These are phyloP conservation scores for Butyriboletus appendiculatus DNA, from an alignment of 1,284 basidiomycete species.

Conservation along the genomic window DNA sequence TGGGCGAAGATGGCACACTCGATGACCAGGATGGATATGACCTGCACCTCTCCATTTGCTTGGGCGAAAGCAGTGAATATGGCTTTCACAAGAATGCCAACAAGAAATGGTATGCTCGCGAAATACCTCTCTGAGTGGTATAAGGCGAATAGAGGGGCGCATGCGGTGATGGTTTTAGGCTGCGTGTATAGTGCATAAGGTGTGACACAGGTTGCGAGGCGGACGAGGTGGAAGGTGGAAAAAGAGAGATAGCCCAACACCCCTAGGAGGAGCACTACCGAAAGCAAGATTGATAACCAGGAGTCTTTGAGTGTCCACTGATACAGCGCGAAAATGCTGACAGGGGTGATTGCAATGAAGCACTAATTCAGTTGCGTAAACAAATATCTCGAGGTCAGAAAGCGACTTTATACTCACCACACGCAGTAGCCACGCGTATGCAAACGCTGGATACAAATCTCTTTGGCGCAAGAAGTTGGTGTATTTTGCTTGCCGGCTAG, in stretches of 20 bases:
- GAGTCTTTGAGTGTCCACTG: slow-evolving; percentile 91
- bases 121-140: slow-evolving; percentile 58
- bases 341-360: slow-evolving; percentile 64
- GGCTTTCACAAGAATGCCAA: slow-evolving; percentile 63
- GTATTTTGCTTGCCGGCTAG: slow-evolving; percentile 30
- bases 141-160: slow-evolving; percentile 55
- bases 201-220: slow-evolving; percentile 42
- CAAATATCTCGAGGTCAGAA: slow-evolving; percentile 1
- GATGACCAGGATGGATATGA: slow-evolving; percentile 68
- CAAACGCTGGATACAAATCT: slow-evolving; percentile 48
- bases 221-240: slow-evolving; percentile 47
- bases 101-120: slow-evolving; percentile 56
- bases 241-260: slow-evolving; percentile 49
- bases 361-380: slow-evolving; percentile 42
- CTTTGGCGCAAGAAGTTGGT: slow-evolving; percentile 34
- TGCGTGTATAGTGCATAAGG: slow-evolving; percentile 41
- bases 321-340: slow-evolving; percentile 78
- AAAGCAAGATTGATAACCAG: slow-evolving; percentile 72
- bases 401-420: slow-evolving; percentile 43
- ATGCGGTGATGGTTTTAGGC: slow-evolving; percentile 37
- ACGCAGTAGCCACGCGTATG: slow-evolving; percentile 60
- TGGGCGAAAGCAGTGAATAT: slow-evolving; percentile 75
- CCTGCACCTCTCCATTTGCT: slow-evolving; percentile 65
- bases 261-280: slow-evolving; percentile 64
- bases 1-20: slow-evolving; percentile 63